phyloP scores from a whole-genome alignment of 768 basidiomycete genomes.

The Lactarius quietus region DNA sequence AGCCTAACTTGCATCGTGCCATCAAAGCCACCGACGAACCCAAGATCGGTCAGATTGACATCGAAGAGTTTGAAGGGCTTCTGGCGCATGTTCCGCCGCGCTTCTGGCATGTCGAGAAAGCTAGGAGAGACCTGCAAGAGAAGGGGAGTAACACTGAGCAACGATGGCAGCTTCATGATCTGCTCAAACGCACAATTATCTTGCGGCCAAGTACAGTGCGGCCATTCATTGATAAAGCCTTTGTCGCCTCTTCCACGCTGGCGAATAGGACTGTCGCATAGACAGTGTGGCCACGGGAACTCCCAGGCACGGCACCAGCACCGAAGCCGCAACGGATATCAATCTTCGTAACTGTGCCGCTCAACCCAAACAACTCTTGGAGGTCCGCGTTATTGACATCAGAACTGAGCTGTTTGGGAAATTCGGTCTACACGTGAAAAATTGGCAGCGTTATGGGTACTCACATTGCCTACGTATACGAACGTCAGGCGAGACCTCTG shows the following conservation, averaged over 20 bases:
- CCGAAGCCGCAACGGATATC: slow-evolving; percentile 39
- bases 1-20: neutral
- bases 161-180: neutral
- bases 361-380: slow-evolving; percentile 34
- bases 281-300: neutral
- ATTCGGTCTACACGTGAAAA: neutral
- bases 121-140: slow-evolving; percentile 15
- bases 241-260: neutral
- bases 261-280: slow-evolving; percentile 17
- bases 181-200: slow-evolving; percentile 12
- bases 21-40: neutral
- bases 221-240: neutral
- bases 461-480: slow-evolving; percentile 63
- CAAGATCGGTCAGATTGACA: slow-evolving; percentile 1
- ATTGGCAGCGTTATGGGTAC: slow-evolving; percentile 33
- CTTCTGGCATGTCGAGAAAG: slow-evolving; percentile 16
- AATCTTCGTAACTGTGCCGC: slow-evolving; percentile 37
- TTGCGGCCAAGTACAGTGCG: slow-evolving; percentile 2
- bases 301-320: neutral
- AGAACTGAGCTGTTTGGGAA: slow-evolving; percentile 24
- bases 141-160: neutral
- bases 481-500: slow-evolving; percentile 29
- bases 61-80: neutral
- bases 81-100: neutral
- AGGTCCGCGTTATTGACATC: slow-evolving; percentile 37